Evolutionary conservation across 177 flowering plant genomes (phyloP).

Genomic region (Telopea speciosissima): DNA sequence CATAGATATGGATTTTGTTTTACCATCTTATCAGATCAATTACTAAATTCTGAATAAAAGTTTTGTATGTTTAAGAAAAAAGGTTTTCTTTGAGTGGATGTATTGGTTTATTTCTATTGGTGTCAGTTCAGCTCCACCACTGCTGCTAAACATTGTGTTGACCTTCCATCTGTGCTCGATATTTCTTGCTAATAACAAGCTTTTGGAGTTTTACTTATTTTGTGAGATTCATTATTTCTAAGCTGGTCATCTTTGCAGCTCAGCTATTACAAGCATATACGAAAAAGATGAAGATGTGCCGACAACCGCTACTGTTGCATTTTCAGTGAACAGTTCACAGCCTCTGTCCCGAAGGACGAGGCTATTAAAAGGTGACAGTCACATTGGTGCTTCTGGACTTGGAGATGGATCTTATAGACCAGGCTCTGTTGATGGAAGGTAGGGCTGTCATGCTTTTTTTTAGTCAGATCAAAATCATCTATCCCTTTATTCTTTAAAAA

Average conservation of each 20-base stretch:
- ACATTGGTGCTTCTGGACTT: conserved; percentile 36
- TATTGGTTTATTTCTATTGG: not conserved
- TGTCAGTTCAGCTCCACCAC: not conserved
- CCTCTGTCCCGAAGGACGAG: conserved; percentile 86
- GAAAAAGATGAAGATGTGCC: conserved; percentile 82
- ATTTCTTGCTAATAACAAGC: no score
- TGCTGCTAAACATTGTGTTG: not conserved
- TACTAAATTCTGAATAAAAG: not conserved
- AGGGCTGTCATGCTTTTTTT: conserved; percentile 15
- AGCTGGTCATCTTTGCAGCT: conserved; percentile 47
- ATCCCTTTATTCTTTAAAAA: no score
- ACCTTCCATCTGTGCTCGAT: no score
- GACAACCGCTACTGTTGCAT: conserved; percentile 49
- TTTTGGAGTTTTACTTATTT: conserved; percentile 3
- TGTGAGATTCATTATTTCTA: conserved; percentile 10
- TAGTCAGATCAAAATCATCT: no score
- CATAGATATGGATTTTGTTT: not conserved
- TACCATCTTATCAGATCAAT: not conserved
- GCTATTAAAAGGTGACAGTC: conserved; percentile 56
- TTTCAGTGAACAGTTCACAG: conserved; percentile 50
- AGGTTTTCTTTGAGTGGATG: not conserved
- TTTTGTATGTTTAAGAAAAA: not conserved
- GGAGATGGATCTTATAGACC: conserved; percentile 52
- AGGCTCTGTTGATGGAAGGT: conserved; percentile 77
- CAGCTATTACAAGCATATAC: conserved; percentile 45